These are phyloP conservation scores for Mucor plumbeus DNA, from an alignment of 371 early-diverging fungal species.

Conservation along the genomic window DNA sequence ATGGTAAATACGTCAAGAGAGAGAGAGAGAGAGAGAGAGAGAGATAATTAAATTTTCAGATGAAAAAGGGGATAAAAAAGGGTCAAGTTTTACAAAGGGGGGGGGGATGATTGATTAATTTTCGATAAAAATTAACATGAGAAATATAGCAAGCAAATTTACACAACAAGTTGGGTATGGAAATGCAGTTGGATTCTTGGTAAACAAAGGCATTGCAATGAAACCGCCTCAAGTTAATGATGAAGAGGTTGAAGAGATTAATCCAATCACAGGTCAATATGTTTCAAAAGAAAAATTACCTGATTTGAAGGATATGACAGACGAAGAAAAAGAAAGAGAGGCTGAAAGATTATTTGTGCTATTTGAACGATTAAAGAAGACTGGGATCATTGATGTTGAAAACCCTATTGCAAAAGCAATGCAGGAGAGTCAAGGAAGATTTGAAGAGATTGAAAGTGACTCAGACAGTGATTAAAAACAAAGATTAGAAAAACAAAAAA, in stretches of 20 bases:
- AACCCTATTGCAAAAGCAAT: slow-evolving; percentile 68
- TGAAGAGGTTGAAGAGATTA: slow-evolving; percentile 44
- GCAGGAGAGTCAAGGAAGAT: slow-evolving; percentile 37
- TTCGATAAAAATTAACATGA: neutral
- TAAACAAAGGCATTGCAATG: slow-evolving; percentile 66
- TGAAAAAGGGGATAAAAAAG: neutral
- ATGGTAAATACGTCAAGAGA: slow-evolving; percentile 59
- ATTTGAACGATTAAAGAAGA: slow-evolving; percentile 91
- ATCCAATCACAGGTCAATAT: slow-evolving; percentile 89
- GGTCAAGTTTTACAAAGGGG: neutral
- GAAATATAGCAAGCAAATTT: slow-evolving; percentile 63
- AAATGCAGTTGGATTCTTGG: slow-evolving; percentile 89
- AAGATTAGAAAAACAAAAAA: neutral
- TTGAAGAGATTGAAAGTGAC: slow-evolving; percentile 34
- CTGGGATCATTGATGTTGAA: slow-evolving; percentile 82
- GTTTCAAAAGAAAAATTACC: slow-evolving; percentile 51
- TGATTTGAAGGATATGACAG: slow-evolving; percentile 83
- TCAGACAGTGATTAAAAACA: slow-evolving; percentile 19
- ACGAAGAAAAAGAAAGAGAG: slow-evolving; percentile 95
- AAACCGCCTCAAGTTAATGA: slow-evolving; percentile 32
- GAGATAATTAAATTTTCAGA: neutral
- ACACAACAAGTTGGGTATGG: slow-evolving; percentile 89
- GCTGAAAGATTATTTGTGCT: slow-evolving; percentile 90
- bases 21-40: neutral
- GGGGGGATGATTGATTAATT: neutral